Conservation (phyloP, 2,329 filamentous ascomycete species). For the Chrysoporthe deuterocubensis region DNA sequence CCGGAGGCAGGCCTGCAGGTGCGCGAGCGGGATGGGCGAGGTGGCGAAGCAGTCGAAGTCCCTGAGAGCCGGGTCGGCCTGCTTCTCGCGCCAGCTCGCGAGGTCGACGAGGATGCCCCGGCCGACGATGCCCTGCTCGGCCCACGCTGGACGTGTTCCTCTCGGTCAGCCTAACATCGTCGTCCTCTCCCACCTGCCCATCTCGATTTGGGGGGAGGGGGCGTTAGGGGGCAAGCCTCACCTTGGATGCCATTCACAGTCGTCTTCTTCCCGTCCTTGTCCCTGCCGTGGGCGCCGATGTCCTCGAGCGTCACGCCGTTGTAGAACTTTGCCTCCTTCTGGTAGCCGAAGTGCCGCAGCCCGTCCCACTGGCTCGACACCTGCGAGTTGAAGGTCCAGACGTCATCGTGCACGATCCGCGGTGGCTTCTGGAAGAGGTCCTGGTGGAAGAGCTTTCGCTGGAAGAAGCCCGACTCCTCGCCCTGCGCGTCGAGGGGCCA, state of each 20-base stretch:
- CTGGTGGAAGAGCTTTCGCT: conserved; percentile 58
- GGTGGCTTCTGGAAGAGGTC: conserved; percentile 56
- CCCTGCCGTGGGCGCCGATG: conserved; percentile 26
- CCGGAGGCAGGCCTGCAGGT: conserved; percentile 46
- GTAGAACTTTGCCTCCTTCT: conserved; percentile 46
- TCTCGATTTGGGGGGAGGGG: no score
- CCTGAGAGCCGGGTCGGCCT: conserved; percentile 35
- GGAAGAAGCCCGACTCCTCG: conserved; percentile 55
- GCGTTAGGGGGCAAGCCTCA: conserved; percentile 14
- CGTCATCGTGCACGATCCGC: conserved; percentile 62
- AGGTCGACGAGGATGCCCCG: conserved; percentile 59
- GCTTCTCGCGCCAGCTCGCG: conserved; percentile 49
- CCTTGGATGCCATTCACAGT: conserved; percentile 48
- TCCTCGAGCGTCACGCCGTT: conserved; percentile 41
- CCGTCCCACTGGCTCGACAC: conserved; percentile 63
- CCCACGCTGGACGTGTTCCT: conserved; percentile 43
- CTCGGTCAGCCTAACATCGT: neutral
- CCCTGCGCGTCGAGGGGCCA: conserved; percentile 61
- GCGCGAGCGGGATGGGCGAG: conserved; percentile 36
- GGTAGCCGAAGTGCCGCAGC: conserved; percentile 54
- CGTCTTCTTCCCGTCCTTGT: conserved; percentile 35
- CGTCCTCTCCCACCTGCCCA: neutral
- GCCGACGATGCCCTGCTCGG: conserved; percentile 58
- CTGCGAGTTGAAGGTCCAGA: conserved; percentile 63
- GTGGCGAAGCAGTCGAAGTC: conserved; percentile 42